These are phyloP conservation scores for Vachellia pachyceras DNA, from an alignment of 306 rosid genomes.

Conservation along the genomic window DNA sequence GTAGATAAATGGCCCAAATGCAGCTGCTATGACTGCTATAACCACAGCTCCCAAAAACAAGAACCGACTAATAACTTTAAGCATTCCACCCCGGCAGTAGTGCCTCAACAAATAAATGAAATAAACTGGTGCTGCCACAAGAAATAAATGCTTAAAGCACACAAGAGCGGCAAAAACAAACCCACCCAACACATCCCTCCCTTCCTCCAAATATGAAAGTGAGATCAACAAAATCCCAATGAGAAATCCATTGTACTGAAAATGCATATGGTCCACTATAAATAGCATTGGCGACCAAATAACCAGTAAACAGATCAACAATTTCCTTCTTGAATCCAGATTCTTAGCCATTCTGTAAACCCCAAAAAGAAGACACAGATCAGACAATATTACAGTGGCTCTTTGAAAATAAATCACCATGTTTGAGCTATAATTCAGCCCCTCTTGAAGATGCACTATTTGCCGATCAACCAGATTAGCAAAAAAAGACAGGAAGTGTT, in stretches of 20 bases:
- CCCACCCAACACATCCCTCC: constrained; percentile 88
- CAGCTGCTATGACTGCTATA: constrained; percentile 66
- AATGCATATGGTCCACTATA: constrained; percentile 88
- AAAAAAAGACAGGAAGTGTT: constrained; percentile 65
- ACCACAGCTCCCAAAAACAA: constrained; percentile 67
- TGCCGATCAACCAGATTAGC: constrained; percentile 70
- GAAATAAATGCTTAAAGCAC: constrained; percentile 95
- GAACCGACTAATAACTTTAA: constrained; percentile 67
- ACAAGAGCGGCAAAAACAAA: constrained; percentile 65
- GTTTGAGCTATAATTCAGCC: constrained; percentile 64
- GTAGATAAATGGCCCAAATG: constrained; percentile 84
- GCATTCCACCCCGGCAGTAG: constrained; percentile 76
- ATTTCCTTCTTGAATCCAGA: constrained; percentile 58
- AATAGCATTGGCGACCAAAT: constrained; percentile 94
- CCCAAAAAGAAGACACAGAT: constrained; percentile 76
- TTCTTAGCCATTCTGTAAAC: constrained; percentile 57
- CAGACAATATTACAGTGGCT: constrained; percentile 66
- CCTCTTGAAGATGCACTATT: constrained; percentile 72
- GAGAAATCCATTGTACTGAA: constrained; percentile 93
- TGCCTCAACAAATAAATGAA: constrained; percentile 87
- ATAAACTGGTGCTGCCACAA: constrained; percentile 87
- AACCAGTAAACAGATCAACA: constrained; percentile 66
- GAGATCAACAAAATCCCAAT: constrained; percentile 86
- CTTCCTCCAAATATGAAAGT: constrained; percentile 83
- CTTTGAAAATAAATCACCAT: constrained; percentile 71